Evolutionary conservation across 139 green algal genomes (phyloP), one percentile per base, ranked within the genome.

Genomic region (Chlorella sp.): DNA sequence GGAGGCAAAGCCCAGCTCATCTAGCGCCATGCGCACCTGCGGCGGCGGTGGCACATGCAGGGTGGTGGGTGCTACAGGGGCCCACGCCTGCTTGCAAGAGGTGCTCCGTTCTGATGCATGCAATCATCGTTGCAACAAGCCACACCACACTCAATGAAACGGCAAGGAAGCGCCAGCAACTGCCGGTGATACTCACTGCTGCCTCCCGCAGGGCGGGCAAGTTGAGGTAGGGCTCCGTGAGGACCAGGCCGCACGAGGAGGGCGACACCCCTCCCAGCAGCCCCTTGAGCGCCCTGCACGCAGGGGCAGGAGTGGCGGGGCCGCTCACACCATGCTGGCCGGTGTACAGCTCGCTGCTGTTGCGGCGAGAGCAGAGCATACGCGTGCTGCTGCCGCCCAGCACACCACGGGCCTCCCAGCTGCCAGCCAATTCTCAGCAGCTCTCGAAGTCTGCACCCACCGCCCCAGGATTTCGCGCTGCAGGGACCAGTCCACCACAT

Each of bases 211-310:
- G 86, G 30, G 90, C 88, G 14, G 90, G 86, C 80, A 98, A 92
- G 87, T 96, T 96, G 80, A 97, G 92, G 40, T 96, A 86, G 2
- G 96, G 93, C 85, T 98, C 95, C 30, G 94, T 95, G 13, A 98
- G 41, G 11, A 98, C 69, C 64, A 98, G 86, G 17, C 92, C 88
- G 72, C 86, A 93, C 16, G 69, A 67, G 20, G 67, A 60, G 8
- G 69, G 72, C 0, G 80, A 54, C 38, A 86, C 36, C 56, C 58
- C 38, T 41, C 85, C 38, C 38, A 95, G 76, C 38, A 87, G 22
- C 11, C 60, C 48, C 7, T 62, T 87, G 38, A 91, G 80, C 0
- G 80, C 56, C 11, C 72, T 74, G 56, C 41, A 44, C 26, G 28
- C 1, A 19, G 14, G 43, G 30, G 30, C 22, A 8, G 32, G 44